Conservation (phyloP, 768 basidiomycete genomes). For the Grammothele lineata region DNA sequence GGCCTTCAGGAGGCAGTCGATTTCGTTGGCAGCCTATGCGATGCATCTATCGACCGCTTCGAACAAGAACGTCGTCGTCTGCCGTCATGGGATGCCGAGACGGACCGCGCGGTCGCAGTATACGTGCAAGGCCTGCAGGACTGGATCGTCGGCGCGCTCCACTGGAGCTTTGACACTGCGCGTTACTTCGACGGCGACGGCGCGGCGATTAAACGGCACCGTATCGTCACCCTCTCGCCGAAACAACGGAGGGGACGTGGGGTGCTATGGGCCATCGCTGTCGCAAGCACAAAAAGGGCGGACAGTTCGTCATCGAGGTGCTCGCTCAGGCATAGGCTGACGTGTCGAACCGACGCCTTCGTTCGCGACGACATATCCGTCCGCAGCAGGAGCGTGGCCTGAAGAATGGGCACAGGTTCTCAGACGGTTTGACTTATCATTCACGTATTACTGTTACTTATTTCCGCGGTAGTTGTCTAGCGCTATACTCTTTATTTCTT, state of each 20-base stretch:
- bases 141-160: constrained; percentile 69
- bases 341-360: too few relatives aligned
- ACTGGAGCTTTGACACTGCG: constrained; percentile 69
- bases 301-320: neutral
- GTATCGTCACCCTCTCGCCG: constrained; percentile 42
- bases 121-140: constrained; percentile 64
- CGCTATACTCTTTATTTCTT: too few relatives aligned
- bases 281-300: too few relatives aligned
- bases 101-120: constrained; percentile 52
- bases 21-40: constrained; percentile 57
- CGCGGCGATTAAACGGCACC: constrained; percentile 46
- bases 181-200: constrained; percentile 67
- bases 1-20: constrained; percentile 60
- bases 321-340: too few relatives aligned
- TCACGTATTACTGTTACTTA: too few relatives aligned
- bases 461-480: too few relatives aligned
- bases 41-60: constrained; percentile 50
- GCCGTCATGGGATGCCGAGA: constrained; percentile 59
- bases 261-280: too few relatives aligned
- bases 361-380: too few relatives aligned
- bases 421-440: too few relatives aligned
- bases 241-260: too few relatives aligned
- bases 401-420: too few relatives aligned
- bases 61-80: constrained; percentile 37
- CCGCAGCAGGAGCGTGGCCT: neutral